Conservation (phyloP, 2,329 filamentous ascomycete species). For the Aureobasidium sp. region DNA sequence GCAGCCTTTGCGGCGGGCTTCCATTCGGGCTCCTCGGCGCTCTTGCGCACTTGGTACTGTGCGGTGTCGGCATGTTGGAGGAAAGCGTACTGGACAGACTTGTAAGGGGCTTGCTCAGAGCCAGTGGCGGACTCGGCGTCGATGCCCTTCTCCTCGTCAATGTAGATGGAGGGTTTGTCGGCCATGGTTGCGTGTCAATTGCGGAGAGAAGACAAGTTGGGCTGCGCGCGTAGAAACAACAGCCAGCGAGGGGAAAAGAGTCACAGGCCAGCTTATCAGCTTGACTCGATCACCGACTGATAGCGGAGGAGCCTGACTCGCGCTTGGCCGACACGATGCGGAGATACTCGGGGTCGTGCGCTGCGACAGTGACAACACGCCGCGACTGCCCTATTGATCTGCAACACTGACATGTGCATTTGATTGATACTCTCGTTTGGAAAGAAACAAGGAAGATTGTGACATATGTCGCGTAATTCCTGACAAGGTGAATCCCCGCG, state of each 20-base stretch:
- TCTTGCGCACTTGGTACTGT: constrained; percentile 62
- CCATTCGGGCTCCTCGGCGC: constrained; percentile 60
- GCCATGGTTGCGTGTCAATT: constrained; percentile 22
- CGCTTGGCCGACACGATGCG: neutral
- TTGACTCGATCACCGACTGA: neutral
- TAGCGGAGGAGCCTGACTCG: neutral
- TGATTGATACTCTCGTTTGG: neutral
- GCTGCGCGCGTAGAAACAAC: neutral
- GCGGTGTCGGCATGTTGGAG: constrained; percentile 59
- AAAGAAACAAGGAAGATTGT: neutral
- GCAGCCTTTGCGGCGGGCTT: constrained; percentile 78
- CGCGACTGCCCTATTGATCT: neutral
- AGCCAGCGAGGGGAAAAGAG: constrained; percentile 7
- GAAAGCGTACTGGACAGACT: constrained; percentile 71
- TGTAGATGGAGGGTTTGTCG: constrained; percentile 51
- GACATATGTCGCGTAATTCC: neutral
- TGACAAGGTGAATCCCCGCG: neutral
- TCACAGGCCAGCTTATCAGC: neutral
- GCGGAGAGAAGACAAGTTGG: neutral
- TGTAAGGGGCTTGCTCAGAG: constrained; percentile 64
- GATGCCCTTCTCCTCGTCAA: constrained; percentile 72
- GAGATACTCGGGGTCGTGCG: too few relatives aligned
- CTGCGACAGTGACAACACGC: neutral
- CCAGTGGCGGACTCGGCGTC: constrained; percentile 47
- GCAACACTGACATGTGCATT: neutral